Evolutionary conservation across 2,329 filamentous ascomycete species (phyloP), one percentile per base, ranked within the genome.

Genomic region (Cladosporium sp.): DNA sequence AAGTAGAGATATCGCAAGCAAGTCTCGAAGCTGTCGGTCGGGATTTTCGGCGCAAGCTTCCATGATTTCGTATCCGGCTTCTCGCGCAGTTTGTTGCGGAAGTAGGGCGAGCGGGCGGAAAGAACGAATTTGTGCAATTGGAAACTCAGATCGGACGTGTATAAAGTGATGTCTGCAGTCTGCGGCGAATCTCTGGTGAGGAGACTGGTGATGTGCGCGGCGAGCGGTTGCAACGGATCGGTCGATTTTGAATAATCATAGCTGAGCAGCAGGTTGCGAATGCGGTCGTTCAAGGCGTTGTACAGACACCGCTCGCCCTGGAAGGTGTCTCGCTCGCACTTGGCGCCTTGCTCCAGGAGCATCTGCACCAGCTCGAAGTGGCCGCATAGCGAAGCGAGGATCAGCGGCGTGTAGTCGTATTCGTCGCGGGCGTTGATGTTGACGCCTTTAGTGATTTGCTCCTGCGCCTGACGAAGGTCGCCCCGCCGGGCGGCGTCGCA

Each of bases 241-340:
- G 89, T 88, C 7, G 88, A 89, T 69, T 97, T 97, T 48, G 90
- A 92, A 68, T 95, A 99, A 72, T 97, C 92, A 67, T 97, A 97
- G 64, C 87, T 82, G 1, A 97, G 77, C 1, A 99, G 78, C 1
- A 99, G 77, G 59, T 95, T 96, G 54, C 92, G 84, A 70, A 99
- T 97, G 58, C 86, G 84, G 71, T 96, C 85, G 66, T 96, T 99
- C 50, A 99, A 75, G 1, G 93, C 93, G 68, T 97, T 97, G 71
- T 97, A 96, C 38, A 99, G 80, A 70, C 91, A 96, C 66, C 82
- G 75, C 66, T 97, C 92, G 54, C 92, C 92, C 65, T 97, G 92
- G 64, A 97, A 97, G 1, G 93, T 97, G 70, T 97, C 93, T 65
- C 92, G 80, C 69, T 97, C 92, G 57, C 92, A 95, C 29, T 95